Conservation (phyloP, 805 yeast genomes). For the Lachancea waltii region DNA sequence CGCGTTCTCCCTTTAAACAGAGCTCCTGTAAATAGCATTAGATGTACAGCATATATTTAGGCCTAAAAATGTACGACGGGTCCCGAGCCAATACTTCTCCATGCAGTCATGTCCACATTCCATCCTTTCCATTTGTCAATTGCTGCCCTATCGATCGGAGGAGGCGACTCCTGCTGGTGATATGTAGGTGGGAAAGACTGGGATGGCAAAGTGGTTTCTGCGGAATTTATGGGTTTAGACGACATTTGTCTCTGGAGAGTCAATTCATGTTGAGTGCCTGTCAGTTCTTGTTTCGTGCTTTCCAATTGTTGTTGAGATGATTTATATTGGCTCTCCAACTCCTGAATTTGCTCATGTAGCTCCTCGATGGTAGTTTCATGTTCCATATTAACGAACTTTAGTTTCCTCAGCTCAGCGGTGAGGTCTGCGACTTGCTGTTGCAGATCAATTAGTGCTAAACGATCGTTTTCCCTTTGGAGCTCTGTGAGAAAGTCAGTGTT, state of each 20-base stretch:
- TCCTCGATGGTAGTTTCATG: conserved; percentile 32
- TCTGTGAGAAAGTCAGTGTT: conserved; percentile 27
- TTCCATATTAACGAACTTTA: conserved; percentile 32
- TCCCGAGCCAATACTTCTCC: conserved; percentile 71
- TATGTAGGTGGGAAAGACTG: too few relatives aligned
- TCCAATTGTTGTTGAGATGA: conserved; percentile 22
- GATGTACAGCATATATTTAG: conserved; percentile 5
- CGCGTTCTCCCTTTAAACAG: not conserved
- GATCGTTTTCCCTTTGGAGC: conserved; percentile 31
- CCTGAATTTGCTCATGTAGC: conserved; percentile 33
- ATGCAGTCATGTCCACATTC: conserved; percentile 78
- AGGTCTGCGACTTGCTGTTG: conserved; percentile 36
- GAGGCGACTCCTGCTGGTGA: not conserved
- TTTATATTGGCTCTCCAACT: conserved; percentile 27
- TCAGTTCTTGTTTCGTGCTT: conserved; percentile 18
- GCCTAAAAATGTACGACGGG: conserved; percentile 45
- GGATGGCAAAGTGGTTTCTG: too few relatives aligned
- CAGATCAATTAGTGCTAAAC: conserved; percentile 31
- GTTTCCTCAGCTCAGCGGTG: conserved; percentile 30
- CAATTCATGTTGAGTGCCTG: conserved; percentile 7
- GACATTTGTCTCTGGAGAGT: too few relatives aligned
- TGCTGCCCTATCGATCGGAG: conserved; percentile 40
- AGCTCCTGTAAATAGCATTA: not conserved
- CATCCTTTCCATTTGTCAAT: conserved; percentile 73
- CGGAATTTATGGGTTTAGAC: too few relatives aligned